Evolutionary conservation across 2,329 filamentous ascomycete genomes (phyloP), one percentile per base, ranked within the genome.

Genomic region (Elsinoe batatas): DNA sequence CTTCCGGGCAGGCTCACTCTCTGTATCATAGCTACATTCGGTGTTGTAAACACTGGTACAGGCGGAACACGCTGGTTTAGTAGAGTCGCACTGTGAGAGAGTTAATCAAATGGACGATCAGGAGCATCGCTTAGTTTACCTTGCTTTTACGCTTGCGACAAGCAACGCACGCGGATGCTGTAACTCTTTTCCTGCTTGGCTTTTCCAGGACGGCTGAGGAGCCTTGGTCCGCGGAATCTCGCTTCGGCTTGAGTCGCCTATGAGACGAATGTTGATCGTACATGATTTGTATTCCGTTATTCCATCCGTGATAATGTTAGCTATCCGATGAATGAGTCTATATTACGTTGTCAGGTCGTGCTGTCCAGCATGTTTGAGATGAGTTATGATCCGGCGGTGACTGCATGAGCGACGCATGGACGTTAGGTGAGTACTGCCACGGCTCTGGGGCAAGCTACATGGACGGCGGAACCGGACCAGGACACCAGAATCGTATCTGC

Each of bases 71-170:
- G 71, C 64, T 33, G 76, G 76, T 11, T 69, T 65, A 32, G 68
- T 66, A 35, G 76, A 75, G 64, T 79, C 76, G 62, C 76, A 79
- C 75, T 78, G 60, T 40, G 17, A 11, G 37, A 5, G 15, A 18
- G 18, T 53, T 10, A 26, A 36, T 26, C 11, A 17, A 36, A 33
- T 49, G 54, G 32, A 40, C 18, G 17, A 12, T 18, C 12, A 4
- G 30, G 10, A 36, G 8, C 3, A 30, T 55, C 33, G 38, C n/a
- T 33, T 37, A 33, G 12, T 38, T 69, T 56, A 74, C 74, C 67
- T 76, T 77, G 57, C 71, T 75, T 61, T 77, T 77, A 57, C 75
- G 71, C 62, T 74, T 76, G 38, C 75, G 68, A 62, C 74, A 77
- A n/a, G 74, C 73, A 38, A 75, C 72, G 60, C 74, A 77, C 26